Evolutionary conservation across 495 filamentous ascomycete species (phyloP).

Genomic region (Tuber aestivum): DNA sequence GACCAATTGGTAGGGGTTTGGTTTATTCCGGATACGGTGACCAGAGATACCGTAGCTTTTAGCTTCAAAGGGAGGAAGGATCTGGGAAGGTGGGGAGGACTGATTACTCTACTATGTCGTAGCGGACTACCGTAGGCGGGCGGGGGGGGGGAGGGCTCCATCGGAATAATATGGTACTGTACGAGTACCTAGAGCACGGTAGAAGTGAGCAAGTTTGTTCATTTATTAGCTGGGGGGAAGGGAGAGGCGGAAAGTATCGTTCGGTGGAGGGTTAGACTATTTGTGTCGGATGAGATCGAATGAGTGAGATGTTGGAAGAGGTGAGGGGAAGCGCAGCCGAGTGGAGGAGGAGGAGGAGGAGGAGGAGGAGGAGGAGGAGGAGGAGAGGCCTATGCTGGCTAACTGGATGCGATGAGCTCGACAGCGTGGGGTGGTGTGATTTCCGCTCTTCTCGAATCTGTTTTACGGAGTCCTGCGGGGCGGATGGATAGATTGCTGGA

Average conservation of each 20-base stretch:
- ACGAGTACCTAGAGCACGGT: background rate
- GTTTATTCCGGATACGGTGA: background rate
- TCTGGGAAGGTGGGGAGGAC: background rate
- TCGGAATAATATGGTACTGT: too few relatives aligned
- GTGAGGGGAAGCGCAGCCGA: background rate
- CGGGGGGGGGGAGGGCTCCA: too few relatives aligned
- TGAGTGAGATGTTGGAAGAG: background rate
- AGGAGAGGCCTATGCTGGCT: too few relatives aligned
- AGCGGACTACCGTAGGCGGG: too few relatives aligned
- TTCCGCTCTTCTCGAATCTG: background rate
- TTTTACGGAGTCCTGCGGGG: background rate
- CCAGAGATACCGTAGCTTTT: background rate
- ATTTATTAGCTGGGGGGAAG: too few relatives aligned
- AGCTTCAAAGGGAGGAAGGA: background rate
- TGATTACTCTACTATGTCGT: background rate
- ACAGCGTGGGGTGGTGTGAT: background rate
- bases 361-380: too few relatives aligned
- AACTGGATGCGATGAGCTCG: too few relatives aligned
- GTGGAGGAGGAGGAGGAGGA: background rate
- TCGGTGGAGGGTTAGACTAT: too few relatives aligned
- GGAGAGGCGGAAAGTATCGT: too few relatives aligned
- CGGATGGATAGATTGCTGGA: background rate
- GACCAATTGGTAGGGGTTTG: background rate
- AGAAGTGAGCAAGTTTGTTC: background rate
- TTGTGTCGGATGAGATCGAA: too few relatives aligned